Percentiles rank a stretch among this genome's conserved stretches.
Conservation (phyloP, 129 eudicot species). For the Flaveria ramosissima region DNA sequence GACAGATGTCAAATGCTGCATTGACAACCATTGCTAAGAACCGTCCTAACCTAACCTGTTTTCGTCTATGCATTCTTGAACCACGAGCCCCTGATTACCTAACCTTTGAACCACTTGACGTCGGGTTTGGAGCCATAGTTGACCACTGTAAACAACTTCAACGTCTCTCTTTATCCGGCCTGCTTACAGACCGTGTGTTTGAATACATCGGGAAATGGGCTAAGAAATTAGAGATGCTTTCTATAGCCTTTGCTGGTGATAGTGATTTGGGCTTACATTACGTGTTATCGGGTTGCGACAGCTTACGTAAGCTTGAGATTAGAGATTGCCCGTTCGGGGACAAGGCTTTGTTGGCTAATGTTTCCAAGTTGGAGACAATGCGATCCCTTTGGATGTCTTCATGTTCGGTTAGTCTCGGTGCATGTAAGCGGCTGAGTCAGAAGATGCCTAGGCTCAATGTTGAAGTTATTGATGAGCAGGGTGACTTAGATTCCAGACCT, state of each 20-base stretch:
- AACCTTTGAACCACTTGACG: constrained; percentile 72
- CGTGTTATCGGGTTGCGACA: constrained; percentile 85
- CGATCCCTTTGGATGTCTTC: constrained; percentile 99
- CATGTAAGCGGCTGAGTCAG: constrained; percentile 83
- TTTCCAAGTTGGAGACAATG: constrained; percentile 97
- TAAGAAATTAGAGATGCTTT: constrained; percentile 89
- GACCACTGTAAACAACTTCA: constrained; percentile 66
- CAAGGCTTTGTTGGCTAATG: constrained; percentile 85
- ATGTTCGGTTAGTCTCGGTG: constrained; percentile 89
- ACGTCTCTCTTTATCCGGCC: constrained; percentile 81
- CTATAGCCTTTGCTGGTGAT: constrained; percentile 94
- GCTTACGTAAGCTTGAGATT: constrained; percentile 88
- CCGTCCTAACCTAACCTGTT: constrained; percentile 75
- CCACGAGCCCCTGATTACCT: constrained; percentile 81
- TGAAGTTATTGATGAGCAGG: constrained; percentile 90
- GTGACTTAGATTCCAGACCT: constrained; percentile 60
- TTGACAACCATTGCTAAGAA: constrained; percentile 64
- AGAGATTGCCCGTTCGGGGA: constrained; percentile 98
- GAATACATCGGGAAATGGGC: constrained; percentile 76
- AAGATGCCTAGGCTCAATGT: constrained; percentile 85
- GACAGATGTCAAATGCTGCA: constrained; percentile 89
- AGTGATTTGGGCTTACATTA: constrained; percentile 83
- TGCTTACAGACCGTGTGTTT: constrained; percentile 78
- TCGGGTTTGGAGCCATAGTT: constrained; percentile 90
- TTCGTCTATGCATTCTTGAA: constrained; percentile 85